Evolutionary conservation across 163 green algal genomes (phyloP).

Genomic region (Smithsoniella earleae): DNA sequence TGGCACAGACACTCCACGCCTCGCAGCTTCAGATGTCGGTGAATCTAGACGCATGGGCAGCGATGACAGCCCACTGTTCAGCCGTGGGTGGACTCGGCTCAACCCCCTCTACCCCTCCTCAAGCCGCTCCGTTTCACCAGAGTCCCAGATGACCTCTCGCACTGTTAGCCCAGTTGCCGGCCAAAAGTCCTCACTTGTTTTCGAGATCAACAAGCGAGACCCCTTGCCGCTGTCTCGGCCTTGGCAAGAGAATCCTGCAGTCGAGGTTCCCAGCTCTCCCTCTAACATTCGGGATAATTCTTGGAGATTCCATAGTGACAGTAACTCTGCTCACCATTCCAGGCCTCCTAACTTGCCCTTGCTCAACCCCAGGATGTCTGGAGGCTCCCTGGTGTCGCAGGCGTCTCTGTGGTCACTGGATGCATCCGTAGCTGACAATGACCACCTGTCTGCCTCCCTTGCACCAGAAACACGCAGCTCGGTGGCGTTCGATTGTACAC

Average conservation of each 20-base stretch:
- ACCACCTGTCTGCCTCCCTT: not conserved
- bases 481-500: too few species aligned
- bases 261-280: too few species aligned
- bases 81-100: slow-evolving; percentile 9
- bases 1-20: not conserved
- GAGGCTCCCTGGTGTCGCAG: slow-evolving; percentile 6
- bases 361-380: not conserved
- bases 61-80: not conserved
- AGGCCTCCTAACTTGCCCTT: not conserved
- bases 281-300: too few species aligned
- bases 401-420: slow-evolving; percentile 17
- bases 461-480: too few species aligned
- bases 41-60: not conserved
- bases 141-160: not conserved
- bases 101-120: slow-evolving; percentile 10
- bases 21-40: not conserved
- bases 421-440: not conserved
- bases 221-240: too few species aligned
- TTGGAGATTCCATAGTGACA: too few species aligned
- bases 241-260: too few species aligned
- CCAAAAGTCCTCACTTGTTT: too few species aligned
- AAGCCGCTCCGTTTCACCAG: slow-evolving; percentile 1
- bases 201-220: too few species aligned
- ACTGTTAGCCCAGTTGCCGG: not conserved
- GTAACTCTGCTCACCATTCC: too few species aligned